Evolutionary conservation across 352 stramenopile species (phyloP), one percentile per base, ranked within the genome.

Genomic region (Elongisporangium anandrum): DNA sequence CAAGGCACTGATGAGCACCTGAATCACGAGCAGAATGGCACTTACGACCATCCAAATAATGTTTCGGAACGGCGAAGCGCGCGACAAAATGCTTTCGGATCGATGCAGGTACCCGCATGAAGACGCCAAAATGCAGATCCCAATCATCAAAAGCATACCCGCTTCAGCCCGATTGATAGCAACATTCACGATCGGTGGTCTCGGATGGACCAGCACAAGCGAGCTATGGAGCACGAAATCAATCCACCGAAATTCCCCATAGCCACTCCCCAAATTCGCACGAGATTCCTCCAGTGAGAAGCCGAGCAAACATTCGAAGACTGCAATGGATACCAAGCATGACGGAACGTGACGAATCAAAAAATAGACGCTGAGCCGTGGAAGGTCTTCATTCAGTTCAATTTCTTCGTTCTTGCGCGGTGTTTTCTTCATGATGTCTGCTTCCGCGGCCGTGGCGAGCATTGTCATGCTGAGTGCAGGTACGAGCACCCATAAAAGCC

Each of bases 391-490:
- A 8, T 74, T 49, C 26, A 86, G 69, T 23, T 85, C 79, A 13
- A 88, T 68, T 16, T 77, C 64, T 63, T 93, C 84, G 61, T 95
- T 95, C 69, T 95, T 95, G 57, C 77, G 79, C 54, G 86, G 86
- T 3, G 86, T 95, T 22, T 81, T 80, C 65, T 90, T 92, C 86
- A 95, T 95, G 16, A 89, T 75, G 5, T 76, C 76, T 55, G 79
- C 77, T 51, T 92, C 83, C 38, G 78, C 80, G 4, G 77, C 77
- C 1, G 81, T 81, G 17, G 82, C 84, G 48, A 95, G 70, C 81
- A 95, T 90, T 3, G 75, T 83, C 7, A 95, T 69, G 66, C 80
- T 90, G 3, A 95, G 61, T 1, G 71, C 74, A 1, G 86, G 86
- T 13, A 95, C 81, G 9, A 95, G 70, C 19, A 88, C 65, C 84